Percentiles rank a stretch among this genome's conserved stretches.
Evolutionary conservation across 106 monocot species (phyloP).

Genomic region (Cymbidium sinense): DNA sequence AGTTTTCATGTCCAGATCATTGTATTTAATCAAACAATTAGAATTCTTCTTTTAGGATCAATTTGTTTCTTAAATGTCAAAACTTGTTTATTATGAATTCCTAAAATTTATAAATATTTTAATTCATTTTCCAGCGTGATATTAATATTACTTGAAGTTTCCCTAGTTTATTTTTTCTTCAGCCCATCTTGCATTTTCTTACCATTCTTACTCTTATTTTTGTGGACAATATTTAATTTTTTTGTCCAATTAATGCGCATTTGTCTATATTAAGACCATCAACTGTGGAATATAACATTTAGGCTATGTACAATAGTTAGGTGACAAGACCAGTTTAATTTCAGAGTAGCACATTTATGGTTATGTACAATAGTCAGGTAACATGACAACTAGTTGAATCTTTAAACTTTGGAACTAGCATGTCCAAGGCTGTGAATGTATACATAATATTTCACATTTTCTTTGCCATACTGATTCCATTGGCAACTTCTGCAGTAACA

Average conservation of each 20-base stretch:
- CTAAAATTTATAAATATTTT: background rate
- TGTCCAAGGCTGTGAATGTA: background rate
- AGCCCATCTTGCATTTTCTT: background rate
- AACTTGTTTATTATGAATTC: background rate
- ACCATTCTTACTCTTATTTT: background rate
- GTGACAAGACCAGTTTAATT: background rate
- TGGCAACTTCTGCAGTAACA: background rate
- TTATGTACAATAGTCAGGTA: background rate
- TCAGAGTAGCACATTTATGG: background rate
- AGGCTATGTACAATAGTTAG: background rate
- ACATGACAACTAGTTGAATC: background rate
- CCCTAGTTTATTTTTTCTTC: background rate
- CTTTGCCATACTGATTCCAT: background rate
- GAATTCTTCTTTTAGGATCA: background rate
- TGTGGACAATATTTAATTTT: background rate
- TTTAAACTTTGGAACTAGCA: background rate
- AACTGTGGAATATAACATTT: background rate
- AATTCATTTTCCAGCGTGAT: background rate
- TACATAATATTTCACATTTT: background rate
- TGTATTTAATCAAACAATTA: background rate
- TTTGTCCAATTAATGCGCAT: background rate
- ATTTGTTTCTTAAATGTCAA: background rate
- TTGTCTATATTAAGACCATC: background rate
- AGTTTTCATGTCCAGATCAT: background rate
- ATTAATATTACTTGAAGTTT: background rate